Percentiles rank a stretch among this genome's conserved stretches.
Conservation (phyloP, 192 early-diverging fungal genomes). For the Cetraspora pellucida region DNA sequence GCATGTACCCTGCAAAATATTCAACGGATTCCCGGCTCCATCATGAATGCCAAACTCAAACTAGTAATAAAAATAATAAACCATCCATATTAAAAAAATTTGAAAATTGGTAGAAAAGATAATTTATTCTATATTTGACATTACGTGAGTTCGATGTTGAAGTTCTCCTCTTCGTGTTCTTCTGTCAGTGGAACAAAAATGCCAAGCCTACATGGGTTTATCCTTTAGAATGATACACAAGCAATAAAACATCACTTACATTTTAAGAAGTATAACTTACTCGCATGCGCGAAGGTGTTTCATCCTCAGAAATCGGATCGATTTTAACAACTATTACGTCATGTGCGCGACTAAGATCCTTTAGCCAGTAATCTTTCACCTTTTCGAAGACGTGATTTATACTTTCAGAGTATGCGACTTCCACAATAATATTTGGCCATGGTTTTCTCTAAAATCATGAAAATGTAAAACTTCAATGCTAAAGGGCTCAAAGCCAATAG, state of each 20-base stretch:
- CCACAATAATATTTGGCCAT: conserved; percentile 26
- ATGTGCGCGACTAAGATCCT: conserved; percentile 9
- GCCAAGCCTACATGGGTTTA: conserved; percentile 25
- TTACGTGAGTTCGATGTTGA: conserved; percentile 18
- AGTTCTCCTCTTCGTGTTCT: background rate
- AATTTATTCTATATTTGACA: conserved; percentile 27
- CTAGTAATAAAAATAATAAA: conserved; percentile 23
- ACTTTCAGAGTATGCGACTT: conserved; percentile 12
- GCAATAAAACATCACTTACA: conserved; percentile 10
- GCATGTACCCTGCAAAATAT: conserved; percentile 13
- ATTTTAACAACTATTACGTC: conserved; percentile 31
- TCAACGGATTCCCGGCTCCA: conserved; percentile 6
- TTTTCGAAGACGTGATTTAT: conserved; percentile 9
- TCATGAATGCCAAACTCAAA: conserved; percentile 21
- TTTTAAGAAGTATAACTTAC: conserved; percentile 28
- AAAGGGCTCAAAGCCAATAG: conserved; percentile 19
- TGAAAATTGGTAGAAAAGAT: conserved; percentile 9
- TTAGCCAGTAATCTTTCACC: conserved; percentile 22
- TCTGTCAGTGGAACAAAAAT: conserved; percentile 6
- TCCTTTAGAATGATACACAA: conserved; percentile 25
- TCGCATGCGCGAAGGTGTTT: conserved; percentile 10
- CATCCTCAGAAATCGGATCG: background rate
- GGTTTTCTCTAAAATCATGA: conserved; percentile 21
- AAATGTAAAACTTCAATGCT: background rate
- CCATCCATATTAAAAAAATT: conserved; percentile 10